A percentile compares a stretch with the other conserved stretches of the same genome.
phyloP scores from a whole-genome alignment of 257 asterid species.

The Solanum bukasovii region DNA sequence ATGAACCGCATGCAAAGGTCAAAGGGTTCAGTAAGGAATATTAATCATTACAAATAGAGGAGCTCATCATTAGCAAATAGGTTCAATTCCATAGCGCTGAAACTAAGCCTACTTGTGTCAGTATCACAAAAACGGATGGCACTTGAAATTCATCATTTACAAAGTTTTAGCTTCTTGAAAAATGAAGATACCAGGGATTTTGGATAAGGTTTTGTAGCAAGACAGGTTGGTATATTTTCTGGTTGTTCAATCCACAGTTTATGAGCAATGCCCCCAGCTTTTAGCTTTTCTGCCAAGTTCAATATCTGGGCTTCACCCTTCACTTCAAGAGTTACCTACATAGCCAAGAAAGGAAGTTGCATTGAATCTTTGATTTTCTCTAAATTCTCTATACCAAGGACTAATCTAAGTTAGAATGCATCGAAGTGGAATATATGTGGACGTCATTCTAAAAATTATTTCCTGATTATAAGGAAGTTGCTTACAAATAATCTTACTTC shows the following conservation, averaged over 20 bases:
- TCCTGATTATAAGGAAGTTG: background rate
- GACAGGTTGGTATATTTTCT: constrained; percentile 81
- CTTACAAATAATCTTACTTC: background rate
- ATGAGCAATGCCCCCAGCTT: constrained; percentile 55
- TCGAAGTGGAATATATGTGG: background rate
- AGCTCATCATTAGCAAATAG: background rate
- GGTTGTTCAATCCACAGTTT: constrained; percentile 96
- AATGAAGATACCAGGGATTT: constrained; percentile 62
- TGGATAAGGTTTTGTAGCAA: constrained; percentile 87
- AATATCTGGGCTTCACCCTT: constrained; percentile 74
- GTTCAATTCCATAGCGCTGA: background rate
- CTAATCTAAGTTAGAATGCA: background rate
- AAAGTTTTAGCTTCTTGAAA: constrained; percentile 85
- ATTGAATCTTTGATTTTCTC: background rate
- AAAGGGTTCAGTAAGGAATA: background rate
- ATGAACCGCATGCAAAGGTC: background rate
- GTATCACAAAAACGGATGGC: background rate
- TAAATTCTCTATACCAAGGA: background rate
- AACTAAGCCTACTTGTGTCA: background rate
- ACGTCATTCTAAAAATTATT: background rate
- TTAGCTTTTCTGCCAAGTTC: constrained; percentile 67
- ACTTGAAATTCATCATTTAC: constrained; percentile 43
- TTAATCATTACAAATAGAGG: background rate
- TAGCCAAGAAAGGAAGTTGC: background rate
- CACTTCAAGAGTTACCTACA: constrained; percentile 87